Evolutionary conservation across 192 early-diverging fungal genomes (phyloP).

Genomic region (Diversispora epigaea): DNA sequence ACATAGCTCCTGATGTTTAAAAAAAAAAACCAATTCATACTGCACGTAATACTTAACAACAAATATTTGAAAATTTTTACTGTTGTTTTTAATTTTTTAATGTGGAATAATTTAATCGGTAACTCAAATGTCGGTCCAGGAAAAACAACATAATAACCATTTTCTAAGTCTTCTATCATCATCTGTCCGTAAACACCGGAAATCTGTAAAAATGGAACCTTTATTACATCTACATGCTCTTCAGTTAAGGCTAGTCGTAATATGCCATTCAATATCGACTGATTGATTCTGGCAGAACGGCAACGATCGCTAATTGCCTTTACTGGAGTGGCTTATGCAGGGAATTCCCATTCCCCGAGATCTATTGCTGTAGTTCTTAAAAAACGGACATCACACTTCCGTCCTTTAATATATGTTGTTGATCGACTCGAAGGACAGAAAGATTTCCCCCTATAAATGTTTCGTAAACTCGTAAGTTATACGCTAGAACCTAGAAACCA

Average conservation of each 20-base stretch:
- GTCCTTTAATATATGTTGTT: constrained; percentile 6
- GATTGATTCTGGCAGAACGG: constrained; percentile 20
- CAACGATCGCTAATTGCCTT: constrained; percentile 9
- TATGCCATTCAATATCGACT: constrained; percentile 31
- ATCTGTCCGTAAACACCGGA: constrained; percentile 26
- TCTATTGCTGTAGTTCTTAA: constrained; percentile 18
- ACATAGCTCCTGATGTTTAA: constrained; percentile 12
- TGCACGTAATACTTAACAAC: constrained; percentile 2
- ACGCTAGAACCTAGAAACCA: constrained; percentile 1
- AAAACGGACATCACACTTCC: constrained; percentile 26
- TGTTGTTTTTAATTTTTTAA: constrained; percentile 23
- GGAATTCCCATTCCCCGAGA: constrained; percentile 32
- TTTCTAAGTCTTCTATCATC: constrained; percentile 26
- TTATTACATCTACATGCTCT: constrained; percentile 19
- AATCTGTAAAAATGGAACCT: constrained; percentile 33
- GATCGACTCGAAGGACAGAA: constrained; percentile 24
- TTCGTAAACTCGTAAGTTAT: neutral
- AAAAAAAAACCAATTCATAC: no score
- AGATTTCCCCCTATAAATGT: constrained; percentile 28
- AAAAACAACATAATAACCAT: constrained; percentile 21
- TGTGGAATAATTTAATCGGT: constrained; percentile 19
- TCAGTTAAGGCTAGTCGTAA: constrained; percentile 12
- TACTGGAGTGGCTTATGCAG: neutral
- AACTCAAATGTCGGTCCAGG: constrained; percentile 29
- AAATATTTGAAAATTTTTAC: constrained; percentile 29